Base-by-base conservation (phyloP, 2,329 filamentous ascomycete genomes). In the Thielaviopsis punctulata region DNA sequence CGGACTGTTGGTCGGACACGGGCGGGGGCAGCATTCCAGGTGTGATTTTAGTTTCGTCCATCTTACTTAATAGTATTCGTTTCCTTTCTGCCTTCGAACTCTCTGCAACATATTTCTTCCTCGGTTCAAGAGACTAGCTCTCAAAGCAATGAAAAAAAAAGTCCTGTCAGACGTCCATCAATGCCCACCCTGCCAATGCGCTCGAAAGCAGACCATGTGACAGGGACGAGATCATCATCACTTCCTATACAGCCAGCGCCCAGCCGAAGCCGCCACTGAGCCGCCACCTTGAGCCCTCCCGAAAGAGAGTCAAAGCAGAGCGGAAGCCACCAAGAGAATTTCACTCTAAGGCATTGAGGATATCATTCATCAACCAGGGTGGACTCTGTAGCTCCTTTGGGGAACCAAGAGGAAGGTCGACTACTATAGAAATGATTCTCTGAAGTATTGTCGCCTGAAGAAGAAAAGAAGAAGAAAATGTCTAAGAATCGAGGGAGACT, bases 361-460 rank as follows among this genome's bases (percentile, higher is more conserved):
- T 82, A 77, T 85, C 62, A 69, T 68, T 92, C 86, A 92, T 92
- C 86, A 86, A 84, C 85, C 86, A 87, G 86, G 84, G 81, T 90
- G 79, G 80, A 80, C 78, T 86, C 82, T 89, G 84, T 87, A 78
- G 84, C 88, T 94, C 75, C 75, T 83, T 77, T 88, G 76, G 79
- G 79, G 79, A 90, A 83, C 80, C 86, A 83, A 92, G 85, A 86
- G 80, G 76, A 75, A 50, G 77, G 83, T 88, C 80, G 80, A 86
- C 76, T 82, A 89, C 87, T 95, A 87, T 89, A 94, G 84, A 94
- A 93, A 85, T 86, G 85, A 89, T 90, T 89, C 85, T 87, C 69
- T 76, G 68, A 75, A 75, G 72, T 76, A 76, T 77, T 76, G 73
- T 78, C 75, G 74, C 74, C 73, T 52, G 51, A 68, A 76, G 65